phyloP scores from a whole-genome alignment of 2,329 filamentous ascomycete species.

The Pezizomycotina sp. region DNA sequence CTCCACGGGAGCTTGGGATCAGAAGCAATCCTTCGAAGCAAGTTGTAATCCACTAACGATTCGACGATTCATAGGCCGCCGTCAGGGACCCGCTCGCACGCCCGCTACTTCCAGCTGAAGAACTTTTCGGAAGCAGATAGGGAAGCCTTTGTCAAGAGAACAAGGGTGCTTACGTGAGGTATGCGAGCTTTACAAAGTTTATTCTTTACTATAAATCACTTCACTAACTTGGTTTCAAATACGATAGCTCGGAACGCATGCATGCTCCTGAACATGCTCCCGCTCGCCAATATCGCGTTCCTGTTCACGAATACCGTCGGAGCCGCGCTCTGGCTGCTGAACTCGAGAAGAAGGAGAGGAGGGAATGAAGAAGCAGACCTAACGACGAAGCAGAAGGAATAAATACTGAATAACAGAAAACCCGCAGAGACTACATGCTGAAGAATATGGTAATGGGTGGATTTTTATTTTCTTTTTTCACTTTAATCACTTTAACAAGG shows the following conservation, averaged over 20 bases:
- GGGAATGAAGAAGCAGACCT: conserved; percentile 2
- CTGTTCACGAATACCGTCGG: conserved; percentile 84
- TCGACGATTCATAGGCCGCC: conserved; percentile 28
- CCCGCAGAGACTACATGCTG: no score
- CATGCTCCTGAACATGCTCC: conserved; percentile 69
- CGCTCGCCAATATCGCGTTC: conserved; percentile 66
- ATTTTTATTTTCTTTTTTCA: no score
- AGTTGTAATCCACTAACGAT: background rate
- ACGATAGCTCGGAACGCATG: conserved; percentile 35
- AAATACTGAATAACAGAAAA: no score
- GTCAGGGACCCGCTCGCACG: conserved; percentile 39
- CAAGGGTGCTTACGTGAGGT: conserved; percentile 66
- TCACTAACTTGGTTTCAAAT: conserved; percentile 16
- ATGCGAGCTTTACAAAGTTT: conserved; percentile 29
- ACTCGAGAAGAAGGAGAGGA: conserved; percentile 40
- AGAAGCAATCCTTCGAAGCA: background rate
- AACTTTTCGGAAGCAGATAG: conserved; percentile 52
- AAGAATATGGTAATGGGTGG: no score
- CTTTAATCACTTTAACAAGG: no score
- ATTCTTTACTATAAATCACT: conserved; percentile 3
- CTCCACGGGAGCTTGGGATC: background rate
- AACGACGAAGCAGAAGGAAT: no score
- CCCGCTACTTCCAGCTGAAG: conserved; percentile 81
- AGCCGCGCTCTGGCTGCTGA: conserved; percentile 85
- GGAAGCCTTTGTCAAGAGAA: conserved; percentile 52